These are phyloP conservation scores for Pulveroboletus sp. DNA, from an alignment of 1,284 basidiomycete species.

Conservation along the genomic window DNA sequence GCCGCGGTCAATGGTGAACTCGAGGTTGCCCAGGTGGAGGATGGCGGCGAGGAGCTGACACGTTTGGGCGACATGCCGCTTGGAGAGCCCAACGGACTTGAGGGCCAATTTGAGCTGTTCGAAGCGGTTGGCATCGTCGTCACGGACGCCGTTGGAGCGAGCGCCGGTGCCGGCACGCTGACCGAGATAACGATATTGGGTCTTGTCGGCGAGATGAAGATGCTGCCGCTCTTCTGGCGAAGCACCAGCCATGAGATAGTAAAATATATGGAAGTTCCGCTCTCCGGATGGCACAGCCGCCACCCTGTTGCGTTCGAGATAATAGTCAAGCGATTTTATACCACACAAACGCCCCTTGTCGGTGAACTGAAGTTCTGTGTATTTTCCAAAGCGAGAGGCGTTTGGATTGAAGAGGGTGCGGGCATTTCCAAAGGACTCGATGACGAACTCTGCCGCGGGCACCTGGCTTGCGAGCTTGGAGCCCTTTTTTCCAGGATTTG, in stretches of 20 bases:
- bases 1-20: slow-evolving; percentile 83
- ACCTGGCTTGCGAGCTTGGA: slow-evolving; percentile 84
- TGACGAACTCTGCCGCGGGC: slow-evolving; percentile 92
- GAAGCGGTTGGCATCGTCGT: slow-evolving; percentile 82
- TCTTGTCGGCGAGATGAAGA: slow-evolving; percentile 79
- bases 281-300: slow-evolving; percentile 81
- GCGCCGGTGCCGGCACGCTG: slow-evolving; percentile 49
- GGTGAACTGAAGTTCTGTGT: slow-evolving; percentile 92
- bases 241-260: slow-evolving; percentile 91
- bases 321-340: slow-evolving; percentile 96
- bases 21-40: slow-evolving; percentile 93
- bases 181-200: slow-evolving; percentile 83
- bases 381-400: slow-evolving; percentile 90
- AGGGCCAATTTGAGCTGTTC: slow-evolving; percentile 92
- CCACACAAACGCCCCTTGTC: slow-evolving; percentile 88
- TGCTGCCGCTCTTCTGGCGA: slow-evolving; percentile 85
- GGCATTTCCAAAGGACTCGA: slow-evolving; percentile 91
- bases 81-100: slow-evolving; percentile 90
- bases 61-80: slow-evolving; percentile 90
- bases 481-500: slow-evolving; percentile 91
- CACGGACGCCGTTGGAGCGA: slow-evolving; percentile 49
- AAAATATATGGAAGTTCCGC: slow-evolving; percentile 96
- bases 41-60: slow-evolving; percentile 95
- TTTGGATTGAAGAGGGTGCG: slow-evolving; percentile 90
- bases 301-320: slow-evolving; percentile 88